Evolutionary conservation across 768 basidiomycete genomes (phyloP).

Genomic region (Boletus sp.): DNA sequence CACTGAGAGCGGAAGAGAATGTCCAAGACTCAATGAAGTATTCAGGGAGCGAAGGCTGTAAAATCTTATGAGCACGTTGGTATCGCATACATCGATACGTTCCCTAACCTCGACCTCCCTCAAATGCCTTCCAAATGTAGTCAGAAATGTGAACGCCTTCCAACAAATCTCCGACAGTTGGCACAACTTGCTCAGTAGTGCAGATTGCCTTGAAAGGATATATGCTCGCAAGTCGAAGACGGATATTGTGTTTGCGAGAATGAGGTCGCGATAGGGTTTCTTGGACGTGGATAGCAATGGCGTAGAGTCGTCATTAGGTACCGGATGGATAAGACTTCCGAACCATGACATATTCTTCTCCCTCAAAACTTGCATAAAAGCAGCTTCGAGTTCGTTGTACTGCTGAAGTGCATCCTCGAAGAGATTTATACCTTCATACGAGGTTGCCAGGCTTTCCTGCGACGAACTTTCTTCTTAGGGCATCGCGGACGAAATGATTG

Average conservation of each 20-base stretch:
- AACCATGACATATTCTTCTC: constrained; percentile 93
- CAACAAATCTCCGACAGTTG: constrained; percentile 67
- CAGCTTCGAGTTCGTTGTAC: constrained; percentile 88
- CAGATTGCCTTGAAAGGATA: constrained; percentile 83
- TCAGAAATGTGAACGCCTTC: constrained; percentile 73
- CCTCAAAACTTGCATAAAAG: constrained; percentile 70
- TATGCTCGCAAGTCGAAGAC: constrained; percentile 94
- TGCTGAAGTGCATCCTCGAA: constrained; percentile 86
- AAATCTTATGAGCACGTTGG: constrained; percentile 19
- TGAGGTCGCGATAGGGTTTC: constrained; percentile 88
- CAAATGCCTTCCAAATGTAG: constrained; percentile 70
- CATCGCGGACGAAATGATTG: neutral
- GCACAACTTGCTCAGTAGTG: constrained; percentile 67
- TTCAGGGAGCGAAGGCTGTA: constrained; percentile 50
- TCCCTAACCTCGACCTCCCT: constrained; percentile 67
- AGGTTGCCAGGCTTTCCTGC: constrained; percentile 91
- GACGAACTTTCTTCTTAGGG: constrained; percentile 3
- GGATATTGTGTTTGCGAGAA: constrained; percentile 86
- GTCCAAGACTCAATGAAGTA: constrained; percentile 93
- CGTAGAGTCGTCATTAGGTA: constrained; percentile 70
- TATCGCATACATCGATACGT: constrained; percentile 1
- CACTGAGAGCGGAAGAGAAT: constrained; percentile 84
- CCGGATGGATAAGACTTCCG: constrained; percentile 73
- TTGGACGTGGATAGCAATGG: constrained; percentile 75
- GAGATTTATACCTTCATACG: constrained; percentile 87